Evolutionary conservation across 2,329 filamentous ascomycete species (phyloP), one percentile per base, ranked within the genome.

Genomic region (Trichophyton rubrum): DNA sequence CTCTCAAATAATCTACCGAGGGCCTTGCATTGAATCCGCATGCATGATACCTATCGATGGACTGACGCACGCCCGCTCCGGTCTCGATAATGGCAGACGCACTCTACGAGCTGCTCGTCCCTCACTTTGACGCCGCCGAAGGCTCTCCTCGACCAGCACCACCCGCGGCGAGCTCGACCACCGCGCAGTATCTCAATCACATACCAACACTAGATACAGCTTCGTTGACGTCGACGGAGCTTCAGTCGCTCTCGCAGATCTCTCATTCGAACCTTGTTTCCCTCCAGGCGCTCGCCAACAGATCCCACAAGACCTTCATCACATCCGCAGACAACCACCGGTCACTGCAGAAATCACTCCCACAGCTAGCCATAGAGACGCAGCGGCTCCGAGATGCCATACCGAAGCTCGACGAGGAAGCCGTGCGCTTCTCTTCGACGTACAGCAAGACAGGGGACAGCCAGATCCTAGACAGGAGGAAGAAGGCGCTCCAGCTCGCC

Each of bases 241-340:
- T 87, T 0, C 85, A 90, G 63, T 85, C 84, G 0, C 82, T 97
- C n/a, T 79, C 87, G 0, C 89, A 96, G 68, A 81, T 85, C 60
- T 86, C 88, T 2, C 90, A 96, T 64, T 88, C 89, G 0, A 82
- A 88, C 45, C 81, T 92, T 13, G 83, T 95, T 45, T 89, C 90
- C 0, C 81, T 97, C 1, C 93, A 99, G 71, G 83, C 85, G 0
- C 83, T 97, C 57, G 92, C 91, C 6, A 95, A 95, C 67, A 88
- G 89, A 66, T 96, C 91, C 0, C 87, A 96, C 73, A 89, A 87
- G 70, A 81, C 86, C 17, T 85, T 97, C 65, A 90, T 96, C 67
- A 80, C 85, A 59, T 93, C 92, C 3, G 85, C 89, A 22, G 82
- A 85, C 66, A 86, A 88, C 67, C 85, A 97, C 68, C 81, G 83